Base-by-base conservation (phyloP, 257 asterid species). In the Scutellaria baicalensis region DNA sequence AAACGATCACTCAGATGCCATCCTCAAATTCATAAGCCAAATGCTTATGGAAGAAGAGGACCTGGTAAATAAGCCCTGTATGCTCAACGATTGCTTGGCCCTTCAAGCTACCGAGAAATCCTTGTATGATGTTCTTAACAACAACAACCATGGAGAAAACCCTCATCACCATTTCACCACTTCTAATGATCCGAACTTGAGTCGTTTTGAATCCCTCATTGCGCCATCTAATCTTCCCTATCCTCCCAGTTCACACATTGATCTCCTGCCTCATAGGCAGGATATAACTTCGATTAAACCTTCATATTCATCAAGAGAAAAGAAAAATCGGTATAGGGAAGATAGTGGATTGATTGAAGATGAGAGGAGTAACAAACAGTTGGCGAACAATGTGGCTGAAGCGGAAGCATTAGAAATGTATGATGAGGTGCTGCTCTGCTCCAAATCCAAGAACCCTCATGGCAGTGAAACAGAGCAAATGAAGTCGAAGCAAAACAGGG, bases 21-120 rank as follows among this genome's bases (percentile, higher is more conserved):
- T 81, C 35, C 80, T 90, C 63, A 81, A 57, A 60, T 90, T 71
- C 84, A 81, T 92, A 64, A 78, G 60, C 76, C 84, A 84, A 50
- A 84, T 89, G 89, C 86, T 89, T 31, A 88, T 85, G 89, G 95
- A 90, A 23, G 96, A 92, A 42, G 93, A 81, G 16, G 96, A 86
- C 62, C 62, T 92, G 49, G 90, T 57, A 13, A 83, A 80, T 12
- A 84, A 79, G 71, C 92, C 90, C 2, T 84, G 86, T 48, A 88
- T 90, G 98, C 84, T 90, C 52, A 85, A 80, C 3, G 91, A 90
- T 23, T 81, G 82, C 12, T 78, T 82, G 73, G 96, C 96, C 52
- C 80, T 92, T 8, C 93, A 88, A 61, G 93, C 96, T 6, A 83
- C 93, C 1, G 95, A 92, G 87, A 86, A 81, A 78, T 79, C 91